Evolutionary conservation across 2,329 filamentous ascomycete species (phyloP), one percentile per base, ranked within the genome.

Genomic region (Monosporascus sp.): DNA sequence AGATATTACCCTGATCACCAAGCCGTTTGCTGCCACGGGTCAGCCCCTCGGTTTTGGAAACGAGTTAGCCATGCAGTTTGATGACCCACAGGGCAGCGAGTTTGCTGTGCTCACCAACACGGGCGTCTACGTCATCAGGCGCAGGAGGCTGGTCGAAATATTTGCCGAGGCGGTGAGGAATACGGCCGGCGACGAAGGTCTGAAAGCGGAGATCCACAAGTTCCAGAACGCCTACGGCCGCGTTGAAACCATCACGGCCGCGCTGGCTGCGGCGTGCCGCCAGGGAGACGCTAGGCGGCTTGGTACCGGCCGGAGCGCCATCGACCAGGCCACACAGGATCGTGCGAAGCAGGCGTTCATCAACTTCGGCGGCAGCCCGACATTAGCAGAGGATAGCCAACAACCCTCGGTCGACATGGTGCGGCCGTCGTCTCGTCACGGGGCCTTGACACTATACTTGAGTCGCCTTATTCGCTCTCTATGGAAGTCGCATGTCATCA

Each of bases 11-110:
- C 73, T 91, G 14, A 83, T 91, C 27, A 90, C 87, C 1, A 80
- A 82, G 48, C 83, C 88, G 0, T 93, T 91, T 61, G 80, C 84
- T 17, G 88, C 88, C 9, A 80, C 85, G 0, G 74, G 73, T 11
- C 81, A 83, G 26, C 88, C 90, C 0, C 68, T 84, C 22, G 93
- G 92, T 0, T 97, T 96, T 64, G 92, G 93, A 11, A 99, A 99
- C 62, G 94, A 99, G 72, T 77, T 97, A 52, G 91, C 94, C 1
- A 88, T 96, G n/a, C 95, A 99, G 63, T 99, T 94, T 63, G 94
- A 99, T 64, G 81, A 89, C 55, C 78, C 85, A 0, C 81, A 88
- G 0, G 63, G 62, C 24, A 85, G 87, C 49, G 93, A 99, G 66
- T 85, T 97, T 59, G 94, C 93, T 1, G 84, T 99, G 47, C 79